Conservation (phyloP, 768 basidiomycete species). For the Collybia sordida region DNA sequence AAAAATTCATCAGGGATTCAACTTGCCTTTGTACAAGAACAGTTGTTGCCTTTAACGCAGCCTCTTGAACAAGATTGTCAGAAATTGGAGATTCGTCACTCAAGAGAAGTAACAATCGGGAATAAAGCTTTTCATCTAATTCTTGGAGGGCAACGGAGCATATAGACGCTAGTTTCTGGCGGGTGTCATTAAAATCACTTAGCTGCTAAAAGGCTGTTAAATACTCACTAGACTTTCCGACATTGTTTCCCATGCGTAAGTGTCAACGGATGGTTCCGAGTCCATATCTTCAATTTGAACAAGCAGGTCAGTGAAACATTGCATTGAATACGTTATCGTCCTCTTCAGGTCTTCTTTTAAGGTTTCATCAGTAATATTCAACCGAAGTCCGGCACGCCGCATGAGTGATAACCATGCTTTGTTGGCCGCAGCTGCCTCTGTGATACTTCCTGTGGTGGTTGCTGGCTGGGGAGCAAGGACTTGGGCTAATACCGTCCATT, state of each 20-base stretch:
- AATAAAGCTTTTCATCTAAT: constrained; percentile 67
- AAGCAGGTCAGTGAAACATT: constrained; percentile 76
- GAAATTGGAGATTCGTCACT: constrained; percentile 80
- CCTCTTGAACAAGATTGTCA: constrained; percentile 85
- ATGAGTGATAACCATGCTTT: constrained; percentile 75
- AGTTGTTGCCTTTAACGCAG: constrained; percentile 83
- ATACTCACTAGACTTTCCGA: constrained; percentile 74
- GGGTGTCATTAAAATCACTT: neutral
- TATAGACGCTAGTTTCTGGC: constrained; percentile 81
- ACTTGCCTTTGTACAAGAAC: constrained; percentile 79
- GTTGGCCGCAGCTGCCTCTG: constrained; percentile 82
- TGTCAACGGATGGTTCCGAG: constrained; percentile 72
- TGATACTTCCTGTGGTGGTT: constrained; percentile 27
- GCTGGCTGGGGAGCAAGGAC: constrained; percentile 40
- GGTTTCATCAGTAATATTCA: constrained; percentile 35
- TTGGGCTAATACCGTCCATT: constrained; percentile 85
- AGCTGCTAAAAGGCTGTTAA: neutral
- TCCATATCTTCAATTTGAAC: constrained; percentile 84
- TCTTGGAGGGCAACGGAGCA: constrained; percentile 73
- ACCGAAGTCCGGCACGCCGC: constrained; percentile 45
- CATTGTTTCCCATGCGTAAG: constrained; percentile 93
- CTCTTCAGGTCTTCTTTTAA: constrained; percentile 41
- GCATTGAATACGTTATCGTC: constrained; percentile 62
- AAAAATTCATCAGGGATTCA: neutral
- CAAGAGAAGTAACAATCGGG: constrained; percentile 69